A percentile compares a stretch with the other conserved stretches of the same genome.
These are phyloP conservation scores for Quercus ilex DNA, from an alignment of 306 rosid genomes.

Conservation along the genomic window DNA sequence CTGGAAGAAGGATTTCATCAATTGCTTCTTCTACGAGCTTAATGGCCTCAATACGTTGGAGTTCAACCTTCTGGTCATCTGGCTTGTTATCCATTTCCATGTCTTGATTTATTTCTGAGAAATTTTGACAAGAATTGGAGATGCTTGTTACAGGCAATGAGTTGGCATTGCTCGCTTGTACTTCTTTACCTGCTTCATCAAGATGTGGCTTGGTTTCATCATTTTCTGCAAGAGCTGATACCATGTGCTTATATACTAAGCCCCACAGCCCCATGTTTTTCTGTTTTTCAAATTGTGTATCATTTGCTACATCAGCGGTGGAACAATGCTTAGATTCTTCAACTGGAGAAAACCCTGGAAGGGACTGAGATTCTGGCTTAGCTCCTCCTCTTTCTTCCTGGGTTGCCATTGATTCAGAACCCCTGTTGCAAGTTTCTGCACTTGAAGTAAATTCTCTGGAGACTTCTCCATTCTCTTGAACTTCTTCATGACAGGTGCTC, in stretches of 20 bases:
- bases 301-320: slow-evolving; percentile 30
- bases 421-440: slow-evolving; percentile 23
- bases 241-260: slow-evolving; percentile 85
- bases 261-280: slow-evolving; percentile 57
- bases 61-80: slow-evolving; percentile 40
- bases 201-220: slow-evolving; percentile 32
- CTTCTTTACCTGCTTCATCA: slow-evolving; percentile 30
- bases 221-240: slow-evolving; percentile 40
- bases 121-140: slow-evolving; percentile 21
- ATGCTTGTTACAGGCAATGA: slow-evolving; percentile 8
- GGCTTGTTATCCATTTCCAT: slow-evolving; percentile 14
- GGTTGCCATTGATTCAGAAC: slow-evolving; percentile 24
- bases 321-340: slow-evolving; percentile 23
- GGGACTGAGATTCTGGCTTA: slow-evolving; percentile 9
- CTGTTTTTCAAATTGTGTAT: slow-evolving; percentile 39
- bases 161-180: slow-evolving; percentile 12
- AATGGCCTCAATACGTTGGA: slow-evolving; percentile 65
- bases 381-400: slow-evolving; percentile 24
- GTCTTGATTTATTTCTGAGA: slow-evolving; percentile 18
- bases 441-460: slow-evolving; percentile 24
- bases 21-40: slow-evolving; percentile 91
- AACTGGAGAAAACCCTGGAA: slow-evolving; percentile 10
- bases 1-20: slow-evolving; percentile 75
- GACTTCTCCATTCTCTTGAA: slow-evolving; percentile 22
- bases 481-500: slow-evolving; percentile 36